These are phyloP conservation scores for Aspergillus baeticus DNA, from an alignment of 495 filamentous ascomycete genomes.

Conservation along the genomic window DNA sequence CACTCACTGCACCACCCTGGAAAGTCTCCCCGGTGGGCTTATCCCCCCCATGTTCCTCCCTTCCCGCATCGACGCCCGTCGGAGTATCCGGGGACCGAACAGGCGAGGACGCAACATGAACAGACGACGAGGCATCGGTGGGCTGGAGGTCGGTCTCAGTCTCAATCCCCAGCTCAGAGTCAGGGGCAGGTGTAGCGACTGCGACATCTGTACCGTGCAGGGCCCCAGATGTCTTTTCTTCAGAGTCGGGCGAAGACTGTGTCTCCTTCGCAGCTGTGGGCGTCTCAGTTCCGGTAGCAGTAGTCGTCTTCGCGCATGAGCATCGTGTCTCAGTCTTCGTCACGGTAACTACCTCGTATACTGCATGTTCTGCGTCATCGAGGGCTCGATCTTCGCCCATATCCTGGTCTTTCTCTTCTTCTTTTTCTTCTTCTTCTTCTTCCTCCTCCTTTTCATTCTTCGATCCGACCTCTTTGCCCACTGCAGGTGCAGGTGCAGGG, in stretches of 20 bases:
- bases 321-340: conserved; percentile 10
- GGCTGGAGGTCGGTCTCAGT: background rate
- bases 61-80: conserved; percentile 1
- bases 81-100: background rate
- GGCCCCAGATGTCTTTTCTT: too few relatives aligned
- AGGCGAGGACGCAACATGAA: conserved; percentile 1
- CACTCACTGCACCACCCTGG: background rate
- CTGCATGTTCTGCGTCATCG: background rate
- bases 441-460: background rate
- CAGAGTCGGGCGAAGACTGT: too few relatives aligned
- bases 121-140: background rate
- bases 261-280: background rate
- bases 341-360: conserved; percentile 6
- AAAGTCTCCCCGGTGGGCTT: background rate
- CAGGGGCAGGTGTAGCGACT: background rate
- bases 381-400: background rate
- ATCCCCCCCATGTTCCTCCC: background rate
- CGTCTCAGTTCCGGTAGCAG: background rate
- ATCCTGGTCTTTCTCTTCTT: background rate
- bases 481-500: too few relatives aligned
- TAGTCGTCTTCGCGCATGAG: background rate
- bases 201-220: background rate
- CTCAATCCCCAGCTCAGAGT: background rate
- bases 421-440: background rate
- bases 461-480: too few relatives aligned